Evolutionary conservation across 805 yeast genomes (phyloP).

Genomic region (Saccharomycopsis sp.): DNA sequence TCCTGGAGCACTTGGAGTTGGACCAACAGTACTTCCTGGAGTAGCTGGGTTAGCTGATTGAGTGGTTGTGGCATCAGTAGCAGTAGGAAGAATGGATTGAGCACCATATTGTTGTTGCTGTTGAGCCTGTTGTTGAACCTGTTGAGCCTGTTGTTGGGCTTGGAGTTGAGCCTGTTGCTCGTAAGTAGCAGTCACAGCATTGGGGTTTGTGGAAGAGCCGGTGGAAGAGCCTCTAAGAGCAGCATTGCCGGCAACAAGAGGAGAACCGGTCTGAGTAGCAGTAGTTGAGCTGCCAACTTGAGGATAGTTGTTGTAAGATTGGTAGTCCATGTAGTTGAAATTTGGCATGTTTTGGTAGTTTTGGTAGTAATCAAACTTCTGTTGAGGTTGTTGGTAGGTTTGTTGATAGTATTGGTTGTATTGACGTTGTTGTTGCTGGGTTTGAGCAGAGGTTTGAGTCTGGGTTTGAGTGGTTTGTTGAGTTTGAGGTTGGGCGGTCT

Average conservation of each 20-base stretch:
- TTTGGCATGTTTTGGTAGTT: slow-evolving; percentile 22
- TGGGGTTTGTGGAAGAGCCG: slow-evolving; percentile 5
- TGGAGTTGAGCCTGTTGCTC: slow-evolving; percentile 22
- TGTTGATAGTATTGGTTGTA: slow-evolving; percentile 32
- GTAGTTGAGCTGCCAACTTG: slow-evolving; percentile 23
- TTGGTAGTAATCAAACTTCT: slow-evolving; percentile 12
- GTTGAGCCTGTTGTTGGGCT: slow-evolving; percentile 22
- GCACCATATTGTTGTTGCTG: slow-evolving; percentile 18
- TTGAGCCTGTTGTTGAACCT: slow-evolving; percentile 21
- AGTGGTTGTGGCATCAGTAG: not conserved
- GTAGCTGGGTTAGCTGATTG: not conserved
- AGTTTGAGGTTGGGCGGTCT: slow-evolving; percentile 27
- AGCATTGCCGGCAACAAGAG: slow-evolving; percentile 27
- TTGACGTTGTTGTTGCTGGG: slow-evolving; percentile 22
- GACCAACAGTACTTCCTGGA: not conserved
- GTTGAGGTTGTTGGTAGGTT: slow-evolving; percentile 28
- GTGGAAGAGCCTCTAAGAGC: slow-evolving; percentile 23
- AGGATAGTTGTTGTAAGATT: slow-evolving; percentile 7
- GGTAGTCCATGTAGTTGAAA: slow-evolving; percentile 32
- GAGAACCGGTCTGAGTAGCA: slow-evolving; percentile 31
- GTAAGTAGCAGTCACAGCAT: slow-evolving; percentile 20
- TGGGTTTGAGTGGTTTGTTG: slow-evolving; percentile 22
- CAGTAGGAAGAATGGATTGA: slow-evolving; percentile 1
- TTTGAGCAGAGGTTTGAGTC: slow-evolving; percentile 21
- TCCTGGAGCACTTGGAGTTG: not conserved